Base-by-base conservation (phyloP, 2,329 filamentous ascomycete genomes). In the Mycosphaerella arachidis region DNA sequence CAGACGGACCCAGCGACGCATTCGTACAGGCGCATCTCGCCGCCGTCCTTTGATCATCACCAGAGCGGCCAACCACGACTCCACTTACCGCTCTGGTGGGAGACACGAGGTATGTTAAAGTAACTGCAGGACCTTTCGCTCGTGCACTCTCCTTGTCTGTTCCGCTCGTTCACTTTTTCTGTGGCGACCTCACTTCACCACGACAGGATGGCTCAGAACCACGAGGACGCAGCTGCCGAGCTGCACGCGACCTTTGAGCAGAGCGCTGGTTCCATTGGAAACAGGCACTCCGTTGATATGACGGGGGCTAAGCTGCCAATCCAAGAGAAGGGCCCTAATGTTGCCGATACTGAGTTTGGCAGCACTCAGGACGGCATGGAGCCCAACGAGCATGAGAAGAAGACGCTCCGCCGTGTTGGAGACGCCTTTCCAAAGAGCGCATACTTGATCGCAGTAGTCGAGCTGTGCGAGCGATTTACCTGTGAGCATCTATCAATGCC, bases 381-480 rank as follows among this genome's bases (percentile, higher is more conserved):
- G 60, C 78, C 78, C 1, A 77, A 74, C 20, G 74, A 75, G 4
- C 73, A 77, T 33, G 78, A 81, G 63, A 72, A 72, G 62, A 68
- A 66, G 45, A 77, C 74, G 0, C 71, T 81, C 29, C 71, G 78
- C 56, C 75, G 76, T 59, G 73, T 81, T n/a, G 75, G 77, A 50
- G 79, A 81, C 67, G 73, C 74, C 48, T 70, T 81, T 4, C 79
- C 79, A 48, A 76, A 75, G 66, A 73, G 74, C 24, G 78, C 78
- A 29, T 81, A 78, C 65, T 65, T 81, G 18, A 76, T 81, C 55
- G 78, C 78, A n/a, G 67, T 80, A 29, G 77, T 81, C 53, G 79
- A 81, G 67, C 68, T 81, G 3, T 79, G 77, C 69, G 79, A 81
- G 67, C 75, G 79, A 6, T 81, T 80, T 67, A 78, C 78, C 24